These are phyloP conservation scores for Xylaria arbuscula DNA, from an alignment of 2,329 filamentous ascomycete species.

Conservation along the genomic window DNA sequence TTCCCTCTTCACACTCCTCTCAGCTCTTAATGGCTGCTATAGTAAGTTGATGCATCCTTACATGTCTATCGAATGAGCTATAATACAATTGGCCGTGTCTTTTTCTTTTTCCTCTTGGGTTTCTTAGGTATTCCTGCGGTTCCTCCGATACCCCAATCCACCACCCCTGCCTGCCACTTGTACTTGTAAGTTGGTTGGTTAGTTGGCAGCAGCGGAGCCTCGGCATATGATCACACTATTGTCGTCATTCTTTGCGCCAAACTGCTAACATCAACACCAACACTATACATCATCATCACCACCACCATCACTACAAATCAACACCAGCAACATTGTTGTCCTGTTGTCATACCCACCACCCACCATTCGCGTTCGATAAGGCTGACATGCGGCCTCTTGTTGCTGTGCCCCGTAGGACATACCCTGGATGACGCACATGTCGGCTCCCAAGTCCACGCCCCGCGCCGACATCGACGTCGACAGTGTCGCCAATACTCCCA, in stretches of 20 bases:
- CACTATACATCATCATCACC: not conserved
- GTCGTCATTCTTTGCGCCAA: constrained; percentile 13
- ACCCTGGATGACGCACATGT: constrained; percentile 67
- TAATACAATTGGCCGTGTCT: not conserved
- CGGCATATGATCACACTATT: constrained; percentile 16
- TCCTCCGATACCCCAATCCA: not conserved
- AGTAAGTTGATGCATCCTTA: constrained; percentile 47
- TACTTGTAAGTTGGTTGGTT: constrained; percentile 2
- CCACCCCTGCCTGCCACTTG: constrained; percentile 4
- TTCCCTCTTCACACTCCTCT: not conserved
- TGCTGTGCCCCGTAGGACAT: constrained; percentile 52
- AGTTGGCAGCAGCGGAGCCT: constrained; percentile 20
- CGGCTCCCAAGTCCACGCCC: constrained; percentile 56
- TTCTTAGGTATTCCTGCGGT: not conserved
- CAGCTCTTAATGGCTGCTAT: constrained; percentile 49
- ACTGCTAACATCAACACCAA: not conserved
- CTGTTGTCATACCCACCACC: too few species aligned
- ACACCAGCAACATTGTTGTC: too few species aligned
- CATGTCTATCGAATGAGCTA: not conserved
- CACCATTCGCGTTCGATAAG: not conserved
- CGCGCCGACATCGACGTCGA: constrained; percentile 50
- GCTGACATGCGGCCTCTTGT: constrained; percentile 36
- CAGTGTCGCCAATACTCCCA: constrained; percentile 50
- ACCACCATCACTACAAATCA: too few species aligned
- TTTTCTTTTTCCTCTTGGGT: constrained; percentile 3